These are phyloP conservation scores for Colletotrichum paranaense DNA, from an alignment of 2,329 filamentous ascomycete genomes.

Conservation along the genomic window DNA sequence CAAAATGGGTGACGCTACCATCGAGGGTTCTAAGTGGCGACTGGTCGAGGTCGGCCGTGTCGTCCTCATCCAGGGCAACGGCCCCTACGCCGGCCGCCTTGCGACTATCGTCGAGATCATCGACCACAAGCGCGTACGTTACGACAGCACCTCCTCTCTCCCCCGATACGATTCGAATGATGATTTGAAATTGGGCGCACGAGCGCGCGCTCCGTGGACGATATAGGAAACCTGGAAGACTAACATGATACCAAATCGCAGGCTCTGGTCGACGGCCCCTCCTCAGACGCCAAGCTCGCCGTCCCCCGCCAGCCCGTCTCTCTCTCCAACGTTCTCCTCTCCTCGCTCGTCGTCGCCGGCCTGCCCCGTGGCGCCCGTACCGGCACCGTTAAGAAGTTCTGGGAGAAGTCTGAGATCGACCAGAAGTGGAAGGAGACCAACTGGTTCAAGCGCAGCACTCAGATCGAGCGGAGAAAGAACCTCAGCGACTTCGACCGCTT, in stretches of 20 bases:
- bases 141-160: slow-evolving; percentile 2
- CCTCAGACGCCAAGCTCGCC: slow-evolving; percentile 80
- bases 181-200: background rate
- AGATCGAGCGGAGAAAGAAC: slow-evolving; percentile 86
- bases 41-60: slow-evolving; percentile 98
- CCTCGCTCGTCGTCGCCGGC: slow-evolving; percentile 86
- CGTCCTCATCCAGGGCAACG: slow-evolving; percentile 85
- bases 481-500: slow-evolving; percentile 99
- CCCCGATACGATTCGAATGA: slow-evolving; percentile 10
- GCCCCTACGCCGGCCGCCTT: slow-evolving; percentile 85
- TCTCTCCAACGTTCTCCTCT: slow-evolving; percentile 87
- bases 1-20: slow-evolving; percentile 86
- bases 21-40: slow-evolving; percentile 89
- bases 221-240: background rate
- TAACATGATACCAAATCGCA: slow-evolving; percentile 52
- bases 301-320: slow-evolving; percentile 89
- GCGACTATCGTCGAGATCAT: slow-evolving; percentile 99
- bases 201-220: background rate
- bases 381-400: slow-evolving; percentile 85
- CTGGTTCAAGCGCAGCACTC: slow-evolving; percentile 94
- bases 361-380: slow-evolving; percentile 88
- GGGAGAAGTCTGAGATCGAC: slow-evolving; percentile 93
- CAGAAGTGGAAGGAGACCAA: slow-evolving; percentile 90
- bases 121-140: slow-evolving; percentile 99
- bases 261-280: slow-evolving; percentile 96